Evolutionary conservation across 345 rosid species (phyloP), one percentile per base, ranked within the genome.

Genomic region (Odontarrhena argentea): DNA sequence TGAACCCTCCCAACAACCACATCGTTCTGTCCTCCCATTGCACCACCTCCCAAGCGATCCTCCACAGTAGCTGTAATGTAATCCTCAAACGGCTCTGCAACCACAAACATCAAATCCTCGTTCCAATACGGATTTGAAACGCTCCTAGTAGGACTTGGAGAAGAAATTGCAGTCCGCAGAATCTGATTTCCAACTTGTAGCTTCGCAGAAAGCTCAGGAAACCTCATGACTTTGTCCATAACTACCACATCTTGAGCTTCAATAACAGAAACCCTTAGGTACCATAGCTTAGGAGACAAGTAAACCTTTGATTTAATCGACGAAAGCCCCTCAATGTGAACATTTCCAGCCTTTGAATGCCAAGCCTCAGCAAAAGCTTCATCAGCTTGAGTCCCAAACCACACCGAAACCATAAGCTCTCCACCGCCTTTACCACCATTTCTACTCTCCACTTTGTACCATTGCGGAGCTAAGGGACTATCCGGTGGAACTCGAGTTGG

Each of bases 311-410:
- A 88, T 52, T 84, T 88, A 26, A 86, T 76, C 4, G 84, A 78
- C 49, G 81, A 68, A 26, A 86, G 86, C 2, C 84, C 87, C 9
- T 86, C 89, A 0, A 49, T 46, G 58, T 82, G 87, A 28, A 88
- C 84, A 64, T 80, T 84, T n/a, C 86, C 86, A 3, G 87, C 81
- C 71, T 83, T 83, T 0, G 91, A 84, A 59, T 88, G 91, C 92
- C 92, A 88, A 5, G 96, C 87, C 65, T 86, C 92, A 1, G 83
- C 67, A 61, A 86, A 88, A 3, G 87, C 85, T 48, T 88, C 92
- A 1, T 88, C 92, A 5, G 89, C 96, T 60, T 88, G 96, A 54
- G 92, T 86, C 37, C 96, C 96, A 22, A 84, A 84, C 92, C 96
- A 88, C n/a, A 83, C 68, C 0, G 96, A 78, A 32, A 84, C 74